phyloP scores from a whole-genome alignment of 2,329 filamentous ascomycete genomes.

The Ilyonectria sp. region DNA sequence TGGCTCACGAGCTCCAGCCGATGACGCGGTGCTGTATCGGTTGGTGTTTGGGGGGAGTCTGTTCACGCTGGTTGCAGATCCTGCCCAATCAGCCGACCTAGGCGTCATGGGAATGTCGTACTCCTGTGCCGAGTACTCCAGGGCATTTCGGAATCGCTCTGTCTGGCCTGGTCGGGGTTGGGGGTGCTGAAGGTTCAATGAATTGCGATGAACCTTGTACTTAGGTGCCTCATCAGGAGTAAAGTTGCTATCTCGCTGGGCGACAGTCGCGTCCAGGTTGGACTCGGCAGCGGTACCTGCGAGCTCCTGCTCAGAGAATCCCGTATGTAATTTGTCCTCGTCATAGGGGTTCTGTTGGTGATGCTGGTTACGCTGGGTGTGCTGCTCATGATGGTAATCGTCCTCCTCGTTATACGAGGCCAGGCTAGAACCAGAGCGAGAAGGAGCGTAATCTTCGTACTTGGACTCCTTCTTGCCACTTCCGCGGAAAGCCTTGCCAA shows the following conservation, averaged over 20 bases:
- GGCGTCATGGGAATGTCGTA: conserved; percentile 75
- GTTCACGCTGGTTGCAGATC: conserved; percentile 72
- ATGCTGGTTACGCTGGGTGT: not conserved
- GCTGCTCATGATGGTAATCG: conserved; percentile 60
- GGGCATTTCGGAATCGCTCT: conserved; percentile 79
- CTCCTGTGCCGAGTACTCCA: conserved; percentile 81
- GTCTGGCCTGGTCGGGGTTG: conserved; percentile 83
- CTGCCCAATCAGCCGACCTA: conserved; percentile 73
- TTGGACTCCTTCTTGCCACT: conserved; percentile 73
- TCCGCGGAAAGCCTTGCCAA: conserved; percentile 82
- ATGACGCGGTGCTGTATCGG: conserved; percentile 64
- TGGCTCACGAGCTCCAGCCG: conserved; percentile 51
- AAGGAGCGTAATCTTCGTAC: conserved; percentile 74
- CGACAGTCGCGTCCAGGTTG: conserved; percentile 47
- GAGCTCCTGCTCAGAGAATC: conserved; percentile 69
- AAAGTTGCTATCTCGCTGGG: conserved; percentile 65
- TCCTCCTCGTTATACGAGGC: conserved; percentile 75
- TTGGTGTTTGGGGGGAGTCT: conserved; percentile 64
- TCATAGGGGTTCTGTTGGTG: conserved; percentile 62
- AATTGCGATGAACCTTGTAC: conserved; percentile 87
- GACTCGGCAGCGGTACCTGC: conserved; percentile 42
- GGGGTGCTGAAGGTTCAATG: conserved; percentile 83
- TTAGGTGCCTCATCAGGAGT: conserved; percentile 81
- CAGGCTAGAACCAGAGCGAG: conserved; percentile 84
- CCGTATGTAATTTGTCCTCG: conserved; percentile 73